These are phyloP conservation scores for Lathyrus sativus DNA, from an alignment of 306 rosid species.

Conservation along the genomic window DNA sequence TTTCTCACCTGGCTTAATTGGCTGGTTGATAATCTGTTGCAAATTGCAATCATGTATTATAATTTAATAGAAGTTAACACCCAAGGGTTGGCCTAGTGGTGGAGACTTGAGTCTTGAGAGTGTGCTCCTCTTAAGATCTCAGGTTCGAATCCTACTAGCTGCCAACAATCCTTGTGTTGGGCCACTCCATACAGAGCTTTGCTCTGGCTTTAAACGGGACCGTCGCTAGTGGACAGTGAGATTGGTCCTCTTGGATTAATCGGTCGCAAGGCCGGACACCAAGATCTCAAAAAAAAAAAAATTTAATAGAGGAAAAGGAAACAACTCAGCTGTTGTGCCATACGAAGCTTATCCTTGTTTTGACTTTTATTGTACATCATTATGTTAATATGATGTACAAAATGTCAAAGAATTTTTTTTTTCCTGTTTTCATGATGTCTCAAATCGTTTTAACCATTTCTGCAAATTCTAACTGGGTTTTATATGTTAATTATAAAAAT, in stretches of 20 bases:
- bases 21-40: too few relatives aligned
- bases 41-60: conserved; percentile 2
- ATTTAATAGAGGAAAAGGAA: conserved; percentile 14
- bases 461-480: not conserved
- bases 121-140: too few relatives aligned
- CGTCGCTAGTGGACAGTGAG: too few relatives aligned
- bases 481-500: not conserved
- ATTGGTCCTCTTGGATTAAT: too few relatives aligned
- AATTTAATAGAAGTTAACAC: not conserved
- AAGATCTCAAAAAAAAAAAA: not conserved
- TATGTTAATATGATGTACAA: not conserved
- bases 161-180: too few relatives aligned
- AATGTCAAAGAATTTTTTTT: not conserved
- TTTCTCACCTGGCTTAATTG: not conserved
- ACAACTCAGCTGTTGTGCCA: conserved; percentile 20
- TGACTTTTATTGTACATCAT: conserved; percentile 19
- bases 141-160: too few relatives aligned
- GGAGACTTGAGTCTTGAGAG: too few relatives aligned
- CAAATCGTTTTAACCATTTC: not conserved
- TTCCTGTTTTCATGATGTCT: conserved; percentile 1
- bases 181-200: too few relatives aligned
- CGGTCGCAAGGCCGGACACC: too few relatives aligned
- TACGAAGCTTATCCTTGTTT: conserved; percentile 9
- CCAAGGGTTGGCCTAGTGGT: too few relatives aligned
- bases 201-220: too few relatives aligned